Evolutionary conservation across 768 basidiomycete species (phyloP), one percentile per base, ranked within the genome.

Genomic region (Suillus luteus): DNA sequence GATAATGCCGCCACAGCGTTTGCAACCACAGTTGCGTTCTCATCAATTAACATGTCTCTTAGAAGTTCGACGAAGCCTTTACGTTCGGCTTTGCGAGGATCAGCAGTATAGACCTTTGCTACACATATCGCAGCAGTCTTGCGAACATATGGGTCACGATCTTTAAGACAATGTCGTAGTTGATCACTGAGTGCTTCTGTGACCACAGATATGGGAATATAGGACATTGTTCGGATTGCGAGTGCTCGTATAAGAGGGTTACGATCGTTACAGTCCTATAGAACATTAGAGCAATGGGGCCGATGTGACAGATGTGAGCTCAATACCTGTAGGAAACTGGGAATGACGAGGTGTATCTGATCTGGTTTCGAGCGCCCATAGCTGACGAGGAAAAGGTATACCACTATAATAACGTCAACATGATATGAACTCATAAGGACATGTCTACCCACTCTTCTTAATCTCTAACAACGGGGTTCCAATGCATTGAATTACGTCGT

Each of bases 51-150:
- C 61, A 99, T 85, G 71, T 98, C 96, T 57, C 95, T 85, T 49
- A 99, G 81, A 83, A 90, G 83, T 71, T 92, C 90, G 37, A 99
- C 93, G 72, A 98, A 99, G 6, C 93, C 93, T 59, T 89, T 89
- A 69, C 87, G 89, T 76, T 97, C 96, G 27, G 94, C 91, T 70
- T 89, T 86, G 64, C 90, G 83, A 35, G 91, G 88, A 73, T 97
- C 96, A 37, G 93, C 91, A 17, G 88, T 83, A 71, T 96, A 99
- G 22, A 99, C 81, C 76, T 99, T 99, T 17, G 94, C 96, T 15
- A 99, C 97, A 70, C 95, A 97, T 33, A 99, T 95, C 1, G 96
- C 96, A 22, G 96, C 95, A 5, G 97, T 99, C 80, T 99, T 99
- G 65, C 97, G 90, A 17, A 99, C 97, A 75, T 99, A 99, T 22